Percentiles rank a stretch among this genome's conserved stretches.
These are phyloP conservation scores for Starmerella stellata DNA, from an alignment of 805 yeast species.

Conservation along the genomic window DNA sequence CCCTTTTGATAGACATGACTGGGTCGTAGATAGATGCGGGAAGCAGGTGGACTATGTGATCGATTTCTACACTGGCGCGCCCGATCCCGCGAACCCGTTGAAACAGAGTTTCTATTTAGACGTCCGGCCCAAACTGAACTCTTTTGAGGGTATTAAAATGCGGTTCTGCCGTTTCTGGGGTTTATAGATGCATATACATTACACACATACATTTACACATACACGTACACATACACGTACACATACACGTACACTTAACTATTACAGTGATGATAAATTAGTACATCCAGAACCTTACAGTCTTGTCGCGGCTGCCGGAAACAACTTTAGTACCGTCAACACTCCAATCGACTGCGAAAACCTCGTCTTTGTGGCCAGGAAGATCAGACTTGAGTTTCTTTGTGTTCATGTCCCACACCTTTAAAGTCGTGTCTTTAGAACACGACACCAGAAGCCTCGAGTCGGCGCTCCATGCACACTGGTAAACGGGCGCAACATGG, in stretches of 20 bases:
- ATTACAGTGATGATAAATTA: constrained; percentile 1
- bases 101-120: constrained; percentile 57
- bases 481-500: constrained; percentile 95
- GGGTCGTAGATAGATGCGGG: constrained; percentile 80
- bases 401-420: constrained; percentile 89
- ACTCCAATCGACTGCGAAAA: constrained; percentile 95
- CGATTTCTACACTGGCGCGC: constrained; percentile 61
- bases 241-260: background rate
- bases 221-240: background rate
- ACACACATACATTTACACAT: background rate
- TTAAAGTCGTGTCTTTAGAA: constrained; percentile 87
- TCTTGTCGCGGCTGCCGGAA: constrained; percentile 95
- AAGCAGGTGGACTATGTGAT: constrained; percentile 70
- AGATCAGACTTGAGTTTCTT: constrained; percentile 69
- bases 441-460: constrained; percentile 79
- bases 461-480: constrained; percentile 95
- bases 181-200: too few relatives aligned
- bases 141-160: constrained; percentile 60
- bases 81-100: constrained; percentile 30
- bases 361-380: constrained; percentile 94
- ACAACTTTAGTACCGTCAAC: constrained; percentile 83
- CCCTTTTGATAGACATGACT: constrained; percentile 94
- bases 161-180: constrained; percentile 27
- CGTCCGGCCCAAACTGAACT: constrained; percentile 78
- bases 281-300: constrained; percentile 79